A percentile compares a stretch with the other conserved stretches of the same genome.
These are phyloP conservation scores for Plasmodium vivax DNA, from an alignment of 169 alveolate genomes.

Conservation along the genomic window DNA sequence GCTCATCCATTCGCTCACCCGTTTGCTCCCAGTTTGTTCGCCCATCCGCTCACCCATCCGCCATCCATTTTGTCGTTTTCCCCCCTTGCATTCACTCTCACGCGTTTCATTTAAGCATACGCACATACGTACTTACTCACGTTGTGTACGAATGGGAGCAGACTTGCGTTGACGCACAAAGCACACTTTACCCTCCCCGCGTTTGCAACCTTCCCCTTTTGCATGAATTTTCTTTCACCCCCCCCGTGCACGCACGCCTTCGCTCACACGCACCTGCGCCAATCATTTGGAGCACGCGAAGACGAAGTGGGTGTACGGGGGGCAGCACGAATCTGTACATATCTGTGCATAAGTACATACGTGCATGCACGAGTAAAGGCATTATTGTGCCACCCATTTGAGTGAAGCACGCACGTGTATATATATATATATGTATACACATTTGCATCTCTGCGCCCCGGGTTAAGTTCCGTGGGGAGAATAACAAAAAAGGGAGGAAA, in stretches of 20 bases:
- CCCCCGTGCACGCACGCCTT: not conserved
- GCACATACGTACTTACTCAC: not conserved
- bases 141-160: not conserved
- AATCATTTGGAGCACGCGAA: not conserved
- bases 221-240: not conserved
- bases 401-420: not conserved
- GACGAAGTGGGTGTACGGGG: not conserved
- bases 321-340: not conserved
- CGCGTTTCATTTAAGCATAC: not conserved
- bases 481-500: not conserved
- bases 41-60: too few relatives aligned
- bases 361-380: not conserved
- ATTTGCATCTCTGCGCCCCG: not conserved
- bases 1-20: not conserved
- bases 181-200: not conserved
- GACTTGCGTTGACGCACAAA: not conserved
- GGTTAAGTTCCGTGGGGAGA: not conserved
- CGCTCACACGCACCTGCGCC: not conserved
- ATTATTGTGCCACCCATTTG: not conserved
- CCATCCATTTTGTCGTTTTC: not conserved
- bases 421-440: too few relatives aligned
- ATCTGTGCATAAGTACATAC: not conserved
- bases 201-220: not conserved
- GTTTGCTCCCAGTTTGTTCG: too few relatives aligned
- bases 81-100: not conserved